phyloP scores from a whole-genome alignment of 2,329 filamentous ascomycete genomes.

The Aureobasidium vineae region DNA sequence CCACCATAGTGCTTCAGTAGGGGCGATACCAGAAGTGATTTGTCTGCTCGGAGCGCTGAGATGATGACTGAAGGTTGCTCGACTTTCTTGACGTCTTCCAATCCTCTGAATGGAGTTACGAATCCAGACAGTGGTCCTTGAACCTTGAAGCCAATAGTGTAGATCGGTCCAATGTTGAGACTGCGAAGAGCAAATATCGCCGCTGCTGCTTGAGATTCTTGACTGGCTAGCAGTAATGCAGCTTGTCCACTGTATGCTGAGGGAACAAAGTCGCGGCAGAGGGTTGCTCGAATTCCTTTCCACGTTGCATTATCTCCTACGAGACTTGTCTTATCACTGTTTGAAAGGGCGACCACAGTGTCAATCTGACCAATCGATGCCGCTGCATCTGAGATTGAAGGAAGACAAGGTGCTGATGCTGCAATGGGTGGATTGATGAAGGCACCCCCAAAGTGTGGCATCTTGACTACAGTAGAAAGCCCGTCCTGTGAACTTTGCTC shows the following conservation, averaged over 20 bases:
- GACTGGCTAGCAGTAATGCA: constrained; percentile 71
- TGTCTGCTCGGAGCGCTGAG: constrained; percentile 74
- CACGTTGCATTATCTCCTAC: constrained; percentile 80
- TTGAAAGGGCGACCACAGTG: constrained; percentile 66
- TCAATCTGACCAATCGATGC: constrained; percentile 77
- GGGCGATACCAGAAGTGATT: constrained; percentile 74
- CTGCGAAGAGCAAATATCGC: constrained; percentile 76
- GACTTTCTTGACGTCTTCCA: constrained; percentile 77
- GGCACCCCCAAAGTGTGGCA: constrained; percentile 75
- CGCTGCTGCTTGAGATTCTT: constrained; percentile 71
- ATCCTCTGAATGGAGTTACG: constrained; percentile 62
- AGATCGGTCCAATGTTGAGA: constrained; percentile 73
- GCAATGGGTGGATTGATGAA: constrained; percentile 72
- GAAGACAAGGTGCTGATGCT: constrained; percentile 56
- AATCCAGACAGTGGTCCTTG: constrained; percentile 61
- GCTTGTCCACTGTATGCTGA: constrained; percentile 75
- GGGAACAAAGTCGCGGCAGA: constrained; percentile 78
- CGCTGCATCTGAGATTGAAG: constrained; percentile 70
- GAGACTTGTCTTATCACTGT: constrained; percentile 55
- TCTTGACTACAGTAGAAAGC: constrained; percentile 69
- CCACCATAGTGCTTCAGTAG: constrained; percentile 67
- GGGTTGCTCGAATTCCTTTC: constrained; percentile 78
- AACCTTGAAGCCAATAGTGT: constrained; percentile 75
- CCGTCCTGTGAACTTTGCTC: constrained; percentile 66
- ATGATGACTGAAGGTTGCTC: constrained; percentile 80